Percentiles rank a stretch among this genome's conserved stretches.
phyloP scores from a whole-genome alignment of 257 asterid species.

The Solanum ossicruentum region DNA sequence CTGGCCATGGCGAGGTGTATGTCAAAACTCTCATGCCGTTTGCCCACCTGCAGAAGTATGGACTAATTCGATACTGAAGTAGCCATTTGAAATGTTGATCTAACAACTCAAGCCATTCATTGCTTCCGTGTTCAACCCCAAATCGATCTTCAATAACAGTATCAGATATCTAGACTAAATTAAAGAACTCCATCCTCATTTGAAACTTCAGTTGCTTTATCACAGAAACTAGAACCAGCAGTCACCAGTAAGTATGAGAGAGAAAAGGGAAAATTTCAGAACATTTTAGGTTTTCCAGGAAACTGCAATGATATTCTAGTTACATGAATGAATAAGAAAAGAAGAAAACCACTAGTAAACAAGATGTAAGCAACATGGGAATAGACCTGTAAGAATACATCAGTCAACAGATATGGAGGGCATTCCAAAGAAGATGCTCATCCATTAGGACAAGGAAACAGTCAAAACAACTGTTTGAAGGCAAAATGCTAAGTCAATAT shows the following conservation, averaged over 20 bases:
- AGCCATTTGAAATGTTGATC: slow-evolving; percentile 95
- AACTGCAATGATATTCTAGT: not conserved
- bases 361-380: not conserved
- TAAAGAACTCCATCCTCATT: slow-evolving; percentile 24
- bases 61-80: slow-evolving; percentile 88
- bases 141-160: slow-evolving; percentile 97
- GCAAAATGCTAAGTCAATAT: not conserved
- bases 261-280: not conserved
- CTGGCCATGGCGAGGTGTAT: slow-evolving; percentile 99
- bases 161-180: slow-evolving; percentile 64
- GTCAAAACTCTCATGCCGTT: slow-evolving; percentile 92
- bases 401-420: not conserved
- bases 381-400: not conserved
- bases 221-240: not conserved
- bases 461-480: not conserved
- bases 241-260: not conserved
- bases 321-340: not conserved
- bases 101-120: slow-evolving; percentile 77
- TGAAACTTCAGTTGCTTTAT: not conserved
- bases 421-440: not conserved
- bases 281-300: not conserved
- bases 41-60: slow-evolving; percentile 98
- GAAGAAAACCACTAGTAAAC: not conserved
- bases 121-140: slow-evolving; percentile 93
- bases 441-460: not conserved